Evolutionary conservation across 305 asterid species (phyloP).

Genomic region (Ilex paraguariensis): DNA sequence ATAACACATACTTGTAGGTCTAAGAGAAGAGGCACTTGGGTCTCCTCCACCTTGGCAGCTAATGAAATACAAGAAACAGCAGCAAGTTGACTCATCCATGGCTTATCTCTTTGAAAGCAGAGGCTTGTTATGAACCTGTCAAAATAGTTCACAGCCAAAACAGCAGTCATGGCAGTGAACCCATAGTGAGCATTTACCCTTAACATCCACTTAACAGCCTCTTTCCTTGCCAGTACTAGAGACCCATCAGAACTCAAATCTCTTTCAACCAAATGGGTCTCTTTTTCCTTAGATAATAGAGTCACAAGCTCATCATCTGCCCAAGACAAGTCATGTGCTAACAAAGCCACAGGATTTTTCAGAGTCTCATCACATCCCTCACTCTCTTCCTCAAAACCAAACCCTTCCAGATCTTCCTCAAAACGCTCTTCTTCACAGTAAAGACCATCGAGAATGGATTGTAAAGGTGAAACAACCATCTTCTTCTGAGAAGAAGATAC

Average conservation of each 20-base stretch:
- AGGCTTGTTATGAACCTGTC: conserved; percentile 58
- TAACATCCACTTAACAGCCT: conserved; percentile 67
- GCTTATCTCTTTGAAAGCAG: conserved; percentile 72
- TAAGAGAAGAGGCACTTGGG: conserved; percentile 69
- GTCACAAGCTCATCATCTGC: conserved; percentile 68
- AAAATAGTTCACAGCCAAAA: conserved; percentile 59
- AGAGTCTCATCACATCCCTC: conserved; percentile 26
- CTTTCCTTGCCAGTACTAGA: conserved; percentile 41
- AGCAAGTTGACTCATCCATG: conserved; percentile 90
- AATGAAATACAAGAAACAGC: conserved; percentile 88
- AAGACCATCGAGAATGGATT: conserved; percentile 47
- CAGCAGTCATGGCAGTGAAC: conserved; percentile 55
- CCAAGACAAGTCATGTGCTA: conserved; percentile 74
- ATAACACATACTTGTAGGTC: conserved; percentile 67
- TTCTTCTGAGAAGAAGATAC: conserved; percentile 52
- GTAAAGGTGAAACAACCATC: conserved; percentile 50
- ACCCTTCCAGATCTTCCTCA: conserved; percentile 41
- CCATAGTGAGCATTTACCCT: conserved; percentile 59
- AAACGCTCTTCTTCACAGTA: conserved; percentile 72
- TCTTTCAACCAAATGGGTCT: conserved; percentile 20
- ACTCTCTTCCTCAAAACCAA: conserved; percentile 23
- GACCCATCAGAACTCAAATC: conserved; percentile 33
- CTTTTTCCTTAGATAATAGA: conserved; percentile 57
- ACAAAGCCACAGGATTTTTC: conserved; percentile 29
- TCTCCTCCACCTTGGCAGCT: conserved; percentile 96